A percentile compares a stretch with the other conserved stretches of the same genome.
Evolutionary conservation across 352 stramenopile species (phyloP).

Genomic region (Globisporangium abappressorium): DNA sequence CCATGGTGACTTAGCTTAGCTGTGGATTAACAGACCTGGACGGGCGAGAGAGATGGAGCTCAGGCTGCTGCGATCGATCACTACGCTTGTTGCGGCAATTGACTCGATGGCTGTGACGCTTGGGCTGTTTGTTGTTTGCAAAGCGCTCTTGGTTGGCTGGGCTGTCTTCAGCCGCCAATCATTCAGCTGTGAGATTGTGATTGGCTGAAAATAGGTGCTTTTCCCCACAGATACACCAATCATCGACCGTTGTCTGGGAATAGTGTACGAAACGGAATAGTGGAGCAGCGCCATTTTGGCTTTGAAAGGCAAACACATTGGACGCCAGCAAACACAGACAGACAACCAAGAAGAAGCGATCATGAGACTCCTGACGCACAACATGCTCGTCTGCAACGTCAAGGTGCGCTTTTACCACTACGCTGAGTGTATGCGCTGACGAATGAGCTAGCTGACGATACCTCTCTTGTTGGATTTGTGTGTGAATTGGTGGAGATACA

Average conservation of each 20-base stretch:
- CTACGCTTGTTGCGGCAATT: conserved; percentile 7
- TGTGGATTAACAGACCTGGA: neutral
- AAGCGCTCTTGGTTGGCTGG: neutral
- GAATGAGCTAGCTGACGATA: neutral
- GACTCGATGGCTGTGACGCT: conserved; percentile 3
- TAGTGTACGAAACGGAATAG: neutral
- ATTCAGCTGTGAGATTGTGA: conserved; percentile 22
- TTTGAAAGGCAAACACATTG: conserved; percentile 1
- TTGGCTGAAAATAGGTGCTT: conserved; percentile 24
- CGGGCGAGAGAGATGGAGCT: neutral
- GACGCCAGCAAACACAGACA: neutral
- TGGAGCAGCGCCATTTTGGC: neutral
- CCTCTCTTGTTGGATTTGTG: neutral
- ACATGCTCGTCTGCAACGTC: conserved; percentile 87
- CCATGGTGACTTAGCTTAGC: conserved; percentile 69
- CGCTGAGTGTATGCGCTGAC: neutral
- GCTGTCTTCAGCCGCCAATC: conserved; percentile 30
- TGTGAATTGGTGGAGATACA: conserved; percentile 23
- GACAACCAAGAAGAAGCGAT: conserved; percentile 7
- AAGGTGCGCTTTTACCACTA: conserved; percentile 33
- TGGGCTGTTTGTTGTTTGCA: conserved; percentile 9
- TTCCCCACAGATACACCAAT: neutral
- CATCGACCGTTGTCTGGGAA: neutral
- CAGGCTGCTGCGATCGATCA: conserved; percentile 7
- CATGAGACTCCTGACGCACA: conserved; percentile 85